A percentile compares a stretch with the other conserved stretches of the same genome.
Conservation (phyloP, 176 grass and related monocot genomes). For the Echinochloa phyllopogon region DNA sequence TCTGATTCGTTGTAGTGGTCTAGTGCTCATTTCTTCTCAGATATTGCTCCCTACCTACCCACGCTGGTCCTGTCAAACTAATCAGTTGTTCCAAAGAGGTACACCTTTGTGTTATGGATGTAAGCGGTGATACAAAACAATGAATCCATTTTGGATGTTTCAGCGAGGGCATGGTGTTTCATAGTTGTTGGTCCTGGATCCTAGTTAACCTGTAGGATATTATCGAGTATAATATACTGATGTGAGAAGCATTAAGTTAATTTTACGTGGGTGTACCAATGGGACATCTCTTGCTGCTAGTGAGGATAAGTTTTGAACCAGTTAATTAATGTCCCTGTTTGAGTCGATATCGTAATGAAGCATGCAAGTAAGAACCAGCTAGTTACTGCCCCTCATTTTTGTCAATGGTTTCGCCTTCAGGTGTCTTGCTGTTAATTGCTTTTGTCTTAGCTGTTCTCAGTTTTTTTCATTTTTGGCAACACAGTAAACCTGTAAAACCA, state of each 20-base stretch:
- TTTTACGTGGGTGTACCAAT: background rate
- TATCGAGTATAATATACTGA: background rate
- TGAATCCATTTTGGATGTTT: background rate
- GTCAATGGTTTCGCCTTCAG: background rate
- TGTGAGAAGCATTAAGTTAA: background rate
- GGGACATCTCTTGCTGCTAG: background rate
- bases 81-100: background rate
- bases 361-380: background rate
- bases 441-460: background rate
- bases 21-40: background rate
- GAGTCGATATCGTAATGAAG: background rate
- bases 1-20: background rate
- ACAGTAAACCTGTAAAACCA: background rate
- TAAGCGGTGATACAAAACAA: background rate
- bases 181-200: background rate
- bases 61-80: background rate
- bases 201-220: background rate
- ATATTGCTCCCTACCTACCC: background rate
- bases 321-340: background rate
- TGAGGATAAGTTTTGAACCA: background rate
- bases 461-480: background rate
- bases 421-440: background rate
- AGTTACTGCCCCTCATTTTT: background rate
- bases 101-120: background rate
- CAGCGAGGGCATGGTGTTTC: background rate